These are phyloP conservation scores for Naganishia antarctica DNA, from an alignment of 768 basidiomycete genomes.

Conservation along the genomic window DNA sequence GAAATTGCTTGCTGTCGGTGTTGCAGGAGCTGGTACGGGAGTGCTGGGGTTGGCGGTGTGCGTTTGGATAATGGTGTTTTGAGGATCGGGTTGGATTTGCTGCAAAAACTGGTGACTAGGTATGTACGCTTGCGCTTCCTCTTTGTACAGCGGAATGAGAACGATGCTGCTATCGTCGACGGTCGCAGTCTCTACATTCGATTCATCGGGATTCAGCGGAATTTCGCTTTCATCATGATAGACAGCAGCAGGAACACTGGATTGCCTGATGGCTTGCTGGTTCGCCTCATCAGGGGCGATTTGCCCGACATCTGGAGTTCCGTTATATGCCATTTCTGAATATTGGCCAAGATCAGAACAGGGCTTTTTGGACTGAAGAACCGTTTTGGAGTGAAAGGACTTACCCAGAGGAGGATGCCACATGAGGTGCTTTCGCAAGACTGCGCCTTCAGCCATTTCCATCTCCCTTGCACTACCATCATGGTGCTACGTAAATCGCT, in stretches of 20 bases:
- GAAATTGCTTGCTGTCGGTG: background rate
- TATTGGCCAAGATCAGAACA: background rate
- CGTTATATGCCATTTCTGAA: slow-evolving; percentile 6
- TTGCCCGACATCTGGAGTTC: background rate
- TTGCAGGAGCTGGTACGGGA: background rate
- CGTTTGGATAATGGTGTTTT: background rate
- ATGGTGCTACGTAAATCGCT: background rate
- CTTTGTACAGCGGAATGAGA: background rate
- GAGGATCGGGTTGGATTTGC: background rate
- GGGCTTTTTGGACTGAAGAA: too few relatives aligned
- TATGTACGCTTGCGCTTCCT: slow-evolving; percentile 8
- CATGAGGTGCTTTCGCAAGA: background rate
- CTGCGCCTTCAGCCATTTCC: slow-evolving; percentile 11
- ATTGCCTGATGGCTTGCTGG: background rate
- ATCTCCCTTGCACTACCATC: slow-evolving; percentile 16
- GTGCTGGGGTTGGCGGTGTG: background rate
- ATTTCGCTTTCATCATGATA: background rate
- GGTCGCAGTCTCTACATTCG: background rate
- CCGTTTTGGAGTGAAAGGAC: background rate
- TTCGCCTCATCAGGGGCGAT: background rate
- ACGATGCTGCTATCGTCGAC: background rate
- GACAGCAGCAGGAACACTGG: background rate
- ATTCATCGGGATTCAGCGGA: background rate
- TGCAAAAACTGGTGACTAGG: slow-evolving; percentile 10
- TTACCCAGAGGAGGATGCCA: slow-evolving; percentile 2